phyloP scores from a whole-genome alignment of 345 rosid species.

The Melaleuca quinquenervia region DNA sequence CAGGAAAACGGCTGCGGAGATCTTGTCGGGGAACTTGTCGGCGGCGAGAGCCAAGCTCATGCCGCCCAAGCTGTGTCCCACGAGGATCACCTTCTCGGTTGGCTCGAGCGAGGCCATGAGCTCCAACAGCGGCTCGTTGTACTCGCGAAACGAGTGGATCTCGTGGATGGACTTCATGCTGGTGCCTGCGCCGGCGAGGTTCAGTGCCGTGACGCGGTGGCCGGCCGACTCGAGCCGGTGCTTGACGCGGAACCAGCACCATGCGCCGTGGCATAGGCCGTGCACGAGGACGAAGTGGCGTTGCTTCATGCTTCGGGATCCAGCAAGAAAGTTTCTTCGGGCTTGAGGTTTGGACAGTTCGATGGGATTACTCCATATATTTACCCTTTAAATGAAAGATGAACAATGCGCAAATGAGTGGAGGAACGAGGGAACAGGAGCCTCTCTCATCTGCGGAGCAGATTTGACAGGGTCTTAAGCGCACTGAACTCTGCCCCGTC shows the following conservation, averaged over 20 bases:
- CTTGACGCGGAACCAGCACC: slow-evolving; percentile 65
- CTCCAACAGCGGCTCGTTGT: slow-evolving; percentile 35
- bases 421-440: no score
- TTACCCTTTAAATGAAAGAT: no score
- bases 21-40: slow-evolving; percentile 21
- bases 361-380: neutral
- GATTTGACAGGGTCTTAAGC: neutral
- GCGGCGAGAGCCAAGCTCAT: slow-evolving; percentile 23
- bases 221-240: slow-evolving; percentile 32
- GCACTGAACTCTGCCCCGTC: neutral
- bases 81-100: slow-evolving; percentile 40
- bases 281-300: slow-evolving; percentile 50
- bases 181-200: slow-evolving; percentile 51
- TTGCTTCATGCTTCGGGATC: neutral
- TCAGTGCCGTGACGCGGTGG: slow-evolving; percentile 32
- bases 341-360: neutral
- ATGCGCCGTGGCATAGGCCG: slow-evolving; percentile 52
- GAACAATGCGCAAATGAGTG: no score
- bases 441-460: neutral
- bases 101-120: slow-evolving; percentile 18
- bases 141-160: slow-evolving; percentile 21
- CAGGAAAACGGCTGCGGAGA: slow-evolving; percentile 21
- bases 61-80: slow-evolving; percentile 72
- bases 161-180: slow-evolving; percentile 28
- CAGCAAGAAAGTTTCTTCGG: neutral